phyloP scores from a whole-genome alignment of 2,329 filamentous ascomycete species.

The Xylaria sp. region DNA sequence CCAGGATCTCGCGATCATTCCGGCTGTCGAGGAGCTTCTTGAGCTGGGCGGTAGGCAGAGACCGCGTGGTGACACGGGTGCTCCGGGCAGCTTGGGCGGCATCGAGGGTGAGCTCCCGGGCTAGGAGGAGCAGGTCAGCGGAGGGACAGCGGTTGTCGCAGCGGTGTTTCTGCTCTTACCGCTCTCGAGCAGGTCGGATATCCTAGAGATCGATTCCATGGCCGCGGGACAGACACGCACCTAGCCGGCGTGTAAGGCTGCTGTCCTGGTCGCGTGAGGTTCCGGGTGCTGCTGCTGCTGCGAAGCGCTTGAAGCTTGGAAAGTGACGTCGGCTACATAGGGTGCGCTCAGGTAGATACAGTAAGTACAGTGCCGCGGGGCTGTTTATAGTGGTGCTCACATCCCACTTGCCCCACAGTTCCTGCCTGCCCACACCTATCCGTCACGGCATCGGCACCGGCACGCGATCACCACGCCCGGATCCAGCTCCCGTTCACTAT shows the following conservation, averaged over 20 bases:
- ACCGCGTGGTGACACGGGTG: conserved; percentile 68
- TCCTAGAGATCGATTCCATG: conserved; percentile 97
- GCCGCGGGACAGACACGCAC: conserved; percentile 27
- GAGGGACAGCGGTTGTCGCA: conserved; percentile 23
- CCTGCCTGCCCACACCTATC: background rate
- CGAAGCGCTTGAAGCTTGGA: background rate
- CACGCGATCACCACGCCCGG: background rate
- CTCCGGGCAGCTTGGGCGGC: conserved; percentile 87
- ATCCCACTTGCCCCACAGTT: conserved; percentile 8
- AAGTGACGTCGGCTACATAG: conserved; percentile 26
- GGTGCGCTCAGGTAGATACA: background rate
- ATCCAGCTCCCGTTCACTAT: background rate
- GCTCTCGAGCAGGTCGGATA: conserved; percentile 93
- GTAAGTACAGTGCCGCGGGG: conserved; percentile 18
- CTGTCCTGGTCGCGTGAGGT: conserved; percentile 35
- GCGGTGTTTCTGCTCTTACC: conserved; percentile 63
- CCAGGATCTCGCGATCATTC: conserved; percentile 90
- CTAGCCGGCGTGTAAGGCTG: conserved; percentile 44
- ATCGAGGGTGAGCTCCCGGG: conserved; percentile 96
- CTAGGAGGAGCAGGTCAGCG: conserved; percentile 58
- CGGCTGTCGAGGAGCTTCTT: conserved; percentile 95
- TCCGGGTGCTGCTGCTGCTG: background rate
- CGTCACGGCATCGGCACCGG: conserved; percentile 19
- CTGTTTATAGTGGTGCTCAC: background rate
- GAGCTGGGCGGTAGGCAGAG: conserved; percentile 82